Evolutionary conservation across 2,329 filamentous ascomycete genomes (phyloP), one percentile per base, ranked within the genome.

Genomic region (Talaromyces atroroseus): DNA sequence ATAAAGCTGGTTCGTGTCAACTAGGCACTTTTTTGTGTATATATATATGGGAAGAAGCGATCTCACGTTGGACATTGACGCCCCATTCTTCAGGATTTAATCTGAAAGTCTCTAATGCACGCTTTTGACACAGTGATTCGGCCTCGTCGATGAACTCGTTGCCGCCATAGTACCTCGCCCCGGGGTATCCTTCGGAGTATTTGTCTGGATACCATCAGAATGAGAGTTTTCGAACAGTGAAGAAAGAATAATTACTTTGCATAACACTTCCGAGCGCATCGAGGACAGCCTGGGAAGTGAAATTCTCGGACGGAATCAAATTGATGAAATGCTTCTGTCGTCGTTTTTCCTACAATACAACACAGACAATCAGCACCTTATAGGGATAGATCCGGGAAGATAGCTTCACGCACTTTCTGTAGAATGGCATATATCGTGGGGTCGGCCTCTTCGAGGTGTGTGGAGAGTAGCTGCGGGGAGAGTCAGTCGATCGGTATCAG

Each of bases 311-410:
- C 20, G 91, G 91, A 63, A 96, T 96, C 57, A 96, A 81, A 75
- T 97, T 97, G 78, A 99, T 96, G 69, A 96, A 99, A 74, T 97
- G 91, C 76, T 96, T 95, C 75, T 99, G 94, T 64, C 94, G 84
- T 64, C 82, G 83, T 83, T 97, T 97, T 80, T 99, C 94, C 90
- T 96, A 65, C 52, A 54, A 7, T 32, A 38, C 26, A 29, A 8
- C 26, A 29, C 2, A 10, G 52, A 20, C 11, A 23, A 24, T 50
- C 36, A 44, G 34, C 54, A 47, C n/a, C 29, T 26, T 32, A 29
- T 11, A 14, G 20, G 7, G 16, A 36, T 36, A 12, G 12, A 29
- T 20, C 6, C 34, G 29, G 11, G 23, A 14, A 14, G 7, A 23
- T 21, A 20, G 21, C 20, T 24, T 36, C 12, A 47, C 48, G 46